Evolutionary conservation across 1,284 basidiomycete genomes (phyloP).

Genomic region (Puccinia novopanici): DNA sequence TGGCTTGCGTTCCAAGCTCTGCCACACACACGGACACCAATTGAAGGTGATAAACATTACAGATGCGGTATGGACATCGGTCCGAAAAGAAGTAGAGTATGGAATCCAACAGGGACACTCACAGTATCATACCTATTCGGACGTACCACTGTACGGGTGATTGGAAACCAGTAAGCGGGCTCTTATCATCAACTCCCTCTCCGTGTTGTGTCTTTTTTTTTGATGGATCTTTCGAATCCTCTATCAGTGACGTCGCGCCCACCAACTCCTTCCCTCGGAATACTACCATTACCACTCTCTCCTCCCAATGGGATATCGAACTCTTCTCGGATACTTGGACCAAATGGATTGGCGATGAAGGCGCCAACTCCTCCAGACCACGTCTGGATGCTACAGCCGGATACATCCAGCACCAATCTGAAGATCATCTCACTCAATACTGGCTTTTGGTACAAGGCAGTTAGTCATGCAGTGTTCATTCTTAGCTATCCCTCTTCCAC

Average conservation of each 20-base stretch:
- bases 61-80: conserved; percentile 54
- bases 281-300: conserved; percentile 49
- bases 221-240: no score
- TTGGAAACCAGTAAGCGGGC: conserved; percentile 59
- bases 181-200: no score
- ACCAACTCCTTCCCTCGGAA: conserved; percentile 57
- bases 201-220: no score
- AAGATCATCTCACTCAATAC: conserved; percentile 51
- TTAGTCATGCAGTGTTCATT: conserved; percentile 13
- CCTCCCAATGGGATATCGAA: conserved; percentile 48
- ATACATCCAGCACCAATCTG: conserved; percentile 46
- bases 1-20: not conserved
- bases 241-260: conserved; percentile 58
- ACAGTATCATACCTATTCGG: conserved; percentile 41
- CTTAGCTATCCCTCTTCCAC: no score
- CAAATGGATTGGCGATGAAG: conserved; percentile 35
- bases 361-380: conserved; percentile 15
- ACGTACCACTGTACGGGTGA: conserved; percentile 54
- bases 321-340: conserved; percentile 44
- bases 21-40: no score
- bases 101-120: conserved; percentile 48
- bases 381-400: conserved; percentile 42
- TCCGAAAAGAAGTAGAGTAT: conserved; percentile 49
- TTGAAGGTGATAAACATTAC: no score
- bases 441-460: conserved; percentile 50